Base-by-base conservation (phyloP, 176 grass and related monocot species). In the Carex kokanica region DNA sequence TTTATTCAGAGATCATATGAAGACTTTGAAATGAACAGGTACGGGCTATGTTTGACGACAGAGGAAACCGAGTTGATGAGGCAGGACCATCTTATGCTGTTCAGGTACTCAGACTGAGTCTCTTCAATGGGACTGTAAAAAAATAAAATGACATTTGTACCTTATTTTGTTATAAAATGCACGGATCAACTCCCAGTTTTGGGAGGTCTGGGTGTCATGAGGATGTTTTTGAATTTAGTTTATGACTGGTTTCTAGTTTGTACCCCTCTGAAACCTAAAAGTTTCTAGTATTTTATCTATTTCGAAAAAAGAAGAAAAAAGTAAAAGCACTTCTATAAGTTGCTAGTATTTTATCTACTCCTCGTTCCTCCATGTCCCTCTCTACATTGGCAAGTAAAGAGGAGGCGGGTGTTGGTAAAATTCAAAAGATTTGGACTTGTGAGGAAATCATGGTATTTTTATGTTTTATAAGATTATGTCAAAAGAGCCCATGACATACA, bases 41-140 rank as follows among this genome's bases (percentile, higher is more conserved):
- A 29, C 92, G 95, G 41, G 95, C 95, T 86, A 93, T 98, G 95
- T 98, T 94, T 86, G 95, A 95, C 83, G 95, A 98, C 59, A 65
- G 84, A 85, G 95, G 92, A 84, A 85, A 17, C 6, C 92, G 82
- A 80, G 93, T 95, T 52, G 95, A 95, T 53, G 83, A 95, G 88
- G 92, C 91, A 66, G 89, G 90, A 73, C 95, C 95, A 85, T 98
- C 95, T 51, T 93, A 88, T 0, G 92, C 95, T 1, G 91, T 98
- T 83, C 95, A 98, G 95, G 95, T 83, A 55, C 60, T 54, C 73
- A 78, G 13, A 55, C 49, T 14, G 47, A 78, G 24, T 32, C 49
- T 32, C 24, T 17, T 78, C 43, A 78, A 32, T 32, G 21, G 15
- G 45, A 75, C 40, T 29, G 71, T 71, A 45, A 71, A 70, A 69